Evolutionary conservation across 352 stramenopile genomes (phyloP), one percentile per base, ranked within the genome.

Genomic region (Phytophthora pini): DNA sequence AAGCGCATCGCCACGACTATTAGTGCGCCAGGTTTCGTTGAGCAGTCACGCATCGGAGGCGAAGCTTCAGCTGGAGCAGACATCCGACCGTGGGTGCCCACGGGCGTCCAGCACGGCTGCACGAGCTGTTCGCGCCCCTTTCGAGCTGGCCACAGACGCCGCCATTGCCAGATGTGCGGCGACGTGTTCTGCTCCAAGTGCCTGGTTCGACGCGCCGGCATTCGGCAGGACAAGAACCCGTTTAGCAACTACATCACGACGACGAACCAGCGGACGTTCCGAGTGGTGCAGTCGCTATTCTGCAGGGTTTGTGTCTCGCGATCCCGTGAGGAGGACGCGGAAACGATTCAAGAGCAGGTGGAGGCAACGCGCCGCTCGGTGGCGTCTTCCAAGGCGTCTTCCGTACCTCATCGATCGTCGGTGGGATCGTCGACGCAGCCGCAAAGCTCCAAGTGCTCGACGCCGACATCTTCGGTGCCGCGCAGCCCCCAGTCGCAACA

Each of bases 111-210:
- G 3, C 65, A 70, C 3, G 66, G 68, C 41, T 94, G 87, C 49
- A 75, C 71, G 22, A 83, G 87, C 38, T 94, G 87, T 63, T 69
- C 85, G 39, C 71, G 78, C 8, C 56, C 67, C 6, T 94, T 94
- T 54, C 70, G 75, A 29, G 59, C 74, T 44, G 81, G 74, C 20
- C 82, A 84, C 20, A 74, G 77, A 24, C 83, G 87, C 22, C 80
- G 85, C 44, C 82, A 92, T 56, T 94, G 87, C 50, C 83, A 84
- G 1, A 62, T 93, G 45, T 94, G 87, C 44, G 82, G 86, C 8
- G 84, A 92, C 32, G 77, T 91, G 8, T 85, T 91, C 43, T 94
- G 86, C 72, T 61, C 74, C 50, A 92, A 90, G 62, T 94, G 86
- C 45, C 64, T 85, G 41, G 62, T 92, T 47, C 76, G 74, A 54